A percentile compares a stretch with the other conserved stretches of the same genome.
Conservation (phyloP, 352 stramenopile species). For the Globisporangium heterothallicum region DNA sequence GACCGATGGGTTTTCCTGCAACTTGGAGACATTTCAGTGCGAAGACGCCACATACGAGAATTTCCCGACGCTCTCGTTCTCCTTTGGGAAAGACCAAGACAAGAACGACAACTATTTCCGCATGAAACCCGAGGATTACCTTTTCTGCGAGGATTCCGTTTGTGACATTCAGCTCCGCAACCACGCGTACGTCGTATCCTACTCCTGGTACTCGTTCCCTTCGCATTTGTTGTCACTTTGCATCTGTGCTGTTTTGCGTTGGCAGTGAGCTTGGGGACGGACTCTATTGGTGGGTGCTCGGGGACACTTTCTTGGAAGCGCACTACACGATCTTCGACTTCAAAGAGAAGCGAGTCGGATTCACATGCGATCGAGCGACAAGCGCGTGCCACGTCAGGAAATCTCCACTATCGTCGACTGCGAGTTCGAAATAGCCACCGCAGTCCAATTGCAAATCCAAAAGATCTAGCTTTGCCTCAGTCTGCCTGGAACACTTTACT, state of each 20-base stretch:
- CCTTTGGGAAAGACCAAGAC: constrained; percentile 14
- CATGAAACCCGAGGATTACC: constrained; percentile 34
- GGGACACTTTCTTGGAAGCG: constrained; percentile 48
- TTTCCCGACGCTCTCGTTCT: constrained; percentile 51
- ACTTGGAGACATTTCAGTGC: constrained; percentile 21
- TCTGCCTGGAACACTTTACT: too few species aligned
- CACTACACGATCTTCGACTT: constrained; percentile 70
- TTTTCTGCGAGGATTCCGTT: constrained; percentile 21
- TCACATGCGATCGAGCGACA: constrained; percentile 30
- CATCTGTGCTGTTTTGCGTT: neutral
- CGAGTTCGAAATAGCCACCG: too few species aligned
- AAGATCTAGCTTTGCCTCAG: too few species aligned
- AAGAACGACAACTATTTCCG: constrained; percentile 30
- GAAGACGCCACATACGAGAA: constrained; percentile 15
- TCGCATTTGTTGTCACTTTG: neutral
- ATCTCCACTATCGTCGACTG: too few species aligned
- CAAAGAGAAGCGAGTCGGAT: constrained; percentile 32
- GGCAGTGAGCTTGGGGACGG: constrained; percentile 31
- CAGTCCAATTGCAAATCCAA: too few species aligned
- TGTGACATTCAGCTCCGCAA: constrained; percentile 47
- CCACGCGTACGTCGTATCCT: constrained; percentile 21
- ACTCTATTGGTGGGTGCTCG: constrained; percentile 55
- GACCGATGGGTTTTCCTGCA: constrained; percentile 24
- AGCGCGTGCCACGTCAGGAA: constrained; percentile 6
- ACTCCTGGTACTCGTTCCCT: neutral